A percentile compares a stretch with the other conserved stretches of the same genome.
Conservation (phyloP, 1,139 yeast genomes). For the Kluyveromyces marxianus region DNA sequence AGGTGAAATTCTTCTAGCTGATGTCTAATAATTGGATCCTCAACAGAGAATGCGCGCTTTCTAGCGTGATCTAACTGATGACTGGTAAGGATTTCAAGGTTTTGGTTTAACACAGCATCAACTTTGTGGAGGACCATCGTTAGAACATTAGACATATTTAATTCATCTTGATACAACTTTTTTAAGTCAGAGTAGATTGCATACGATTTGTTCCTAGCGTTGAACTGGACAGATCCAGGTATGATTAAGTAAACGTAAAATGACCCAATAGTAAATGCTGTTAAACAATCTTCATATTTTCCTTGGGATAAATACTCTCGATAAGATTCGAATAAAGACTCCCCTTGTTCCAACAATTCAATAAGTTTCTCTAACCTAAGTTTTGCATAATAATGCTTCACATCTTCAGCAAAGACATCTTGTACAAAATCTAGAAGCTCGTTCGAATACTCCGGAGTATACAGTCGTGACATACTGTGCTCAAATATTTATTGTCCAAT, state of each 20-base stretch:
- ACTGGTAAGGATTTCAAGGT: slow-evolving; percentile 7
- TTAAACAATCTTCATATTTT: slow-evolving; percentile 22
- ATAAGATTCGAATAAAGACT: slow-evolving; percentile 27
- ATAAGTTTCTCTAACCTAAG: slow-evolving; percentile 28
- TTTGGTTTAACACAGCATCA: slow-evolving; percentile 22
- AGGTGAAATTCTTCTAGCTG: slow-evolving; percentile 11
- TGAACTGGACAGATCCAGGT: slow-evolving; percentile 35
- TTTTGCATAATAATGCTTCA: slow-evolving; percentile 23
- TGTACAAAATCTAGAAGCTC: slow-evolving; percentile 26
- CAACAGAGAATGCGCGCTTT: slow-evolving; percentile 24
- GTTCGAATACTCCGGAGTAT: slow-evolving; percentile 34
- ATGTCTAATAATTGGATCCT: slow-evolving; percentile 4
- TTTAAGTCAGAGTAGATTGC: slow-evolving; percentile 32
- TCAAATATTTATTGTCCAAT: too few relatives aligned
- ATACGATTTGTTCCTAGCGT: slow-evolving; percentile 33
- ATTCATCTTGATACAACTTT: slow-evolving; percentile 30
- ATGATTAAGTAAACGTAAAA: slow-evolving; percentile 32
- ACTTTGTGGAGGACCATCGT: slow-evolving; percentile 30
- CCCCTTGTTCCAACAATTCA: slow-evolving; percentile 30
- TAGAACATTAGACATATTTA: slow-evolving; percentile 33
- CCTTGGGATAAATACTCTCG: slow-evolving; percentile 13
- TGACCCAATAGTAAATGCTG: slow-evolving; percentile 31
- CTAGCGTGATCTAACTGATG: slow-evolving; percentile 9
- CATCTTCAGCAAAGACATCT: slow-evolving; percentile 27
- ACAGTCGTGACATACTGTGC: slow-evolving; percentile 8